Percentiles rank a stretch among this genome's conserved stretches.
Conservation (phyloP, 2,329 filamentous ascomycete genomes). For the Teratosphaeria nubilosa region DNA sequence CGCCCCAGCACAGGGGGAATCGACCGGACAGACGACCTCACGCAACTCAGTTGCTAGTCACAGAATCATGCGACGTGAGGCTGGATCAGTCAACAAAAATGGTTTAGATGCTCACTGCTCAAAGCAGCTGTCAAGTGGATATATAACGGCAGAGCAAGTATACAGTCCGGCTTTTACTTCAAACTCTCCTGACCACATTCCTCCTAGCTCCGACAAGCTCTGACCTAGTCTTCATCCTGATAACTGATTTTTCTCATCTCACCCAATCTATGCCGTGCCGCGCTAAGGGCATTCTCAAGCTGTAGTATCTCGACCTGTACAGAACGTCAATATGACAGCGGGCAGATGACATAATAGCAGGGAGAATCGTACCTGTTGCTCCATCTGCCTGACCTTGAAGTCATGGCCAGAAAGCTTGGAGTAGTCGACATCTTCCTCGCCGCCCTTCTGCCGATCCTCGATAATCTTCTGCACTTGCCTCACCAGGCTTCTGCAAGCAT, state of each 20-base stretch:
- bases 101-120: background rate
- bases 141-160: background rate
- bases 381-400: constrained; percentile 98
- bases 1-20: too few species aligned
- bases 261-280: constrained; percentile 72
- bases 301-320: constrained; percentile 88
- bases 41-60: too few species aligned
- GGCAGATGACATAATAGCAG: background rate
- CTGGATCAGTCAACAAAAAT: background rate
- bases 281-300: constrained; percentile 73
- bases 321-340: background rate
- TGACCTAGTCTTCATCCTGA: constrained; percentile 54
- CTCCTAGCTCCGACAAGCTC: background rate
- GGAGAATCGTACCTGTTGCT: constrained; percentile 72
- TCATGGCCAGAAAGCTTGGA: constrained; percentile 80
- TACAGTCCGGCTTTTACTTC: background rate
- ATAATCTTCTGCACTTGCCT: constrained; percentile 93
- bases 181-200: background rate
- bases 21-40: too few species aligned
- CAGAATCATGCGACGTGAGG: too few species aligned
- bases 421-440: constrained; percentile 76
- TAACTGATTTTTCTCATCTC: constrained; percentile 99
- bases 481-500: constrained; percentile 77
- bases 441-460: constrained; percentile 69
- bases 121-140: background rate